Conservation (phyloP, 495 filamentous ascomycete species). For the Umbilicaria muhlenbergii region DNA sequence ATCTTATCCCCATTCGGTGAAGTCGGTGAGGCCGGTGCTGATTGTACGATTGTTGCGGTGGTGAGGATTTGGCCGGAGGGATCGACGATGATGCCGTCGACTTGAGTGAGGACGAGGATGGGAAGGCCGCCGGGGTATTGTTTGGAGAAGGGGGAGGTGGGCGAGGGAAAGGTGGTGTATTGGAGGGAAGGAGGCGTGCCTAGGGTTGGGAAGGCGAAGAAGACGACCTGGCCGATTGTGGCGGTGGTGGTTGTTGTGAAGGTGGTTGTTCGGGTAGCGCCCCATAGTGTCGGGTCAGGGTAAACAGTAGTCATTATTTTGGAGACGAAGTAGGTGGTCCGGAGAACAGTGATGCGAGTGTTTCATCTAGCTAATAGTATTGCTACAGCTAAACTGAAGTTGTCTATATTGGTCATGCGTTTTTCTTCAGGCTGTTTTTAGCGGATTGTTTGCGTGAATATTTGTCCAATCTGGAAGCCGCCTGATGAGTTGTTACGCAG, state of each 20-base stretch:
- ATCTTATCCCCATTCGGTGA: slow-evolving; percentile 4
- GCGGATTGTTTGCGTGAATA: too few species aligned
- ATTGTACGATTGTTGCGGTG: slow-evolving; percentile 10
- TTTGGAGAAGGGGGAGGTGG: not conserved
- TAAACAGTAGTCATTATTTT: not conserved
- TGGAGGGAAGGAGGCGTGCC: not conserved
- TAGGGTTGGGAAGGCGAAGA: not conserved
- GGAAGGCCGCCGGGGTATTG: not conserved
- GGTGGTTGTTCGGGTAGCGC: not conserved
- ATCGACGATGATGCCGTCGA: not conserved
- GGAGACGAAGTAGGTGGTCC: not conserved
- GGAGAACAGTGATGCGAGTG: too few species aligned
- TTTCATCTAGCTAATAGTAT: too few species aligned
- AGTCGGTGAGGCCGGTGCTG: slow-evolving; percentile 11
- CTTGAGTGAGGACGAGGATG: not conserved
- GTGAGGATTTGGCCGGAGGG: not conserved
- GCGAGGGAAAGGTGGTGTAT: not conserved
- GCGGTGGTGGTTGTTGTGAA: not conserved
- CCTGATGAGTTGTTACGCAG: too few species aligned
- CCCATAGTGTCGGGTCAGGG: too few species aligned
- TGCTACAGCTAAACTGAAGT: too few species aligned
- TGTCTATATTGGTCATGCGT: too few species aligned
- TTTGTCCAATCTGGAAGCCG: too few species aligned
- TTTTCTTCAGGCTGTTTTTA: too few species aligned
- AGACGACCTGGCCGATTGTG: not conserved